Evolutionary conservation across 2,329 filamentous ascomycete species (phyloP).

Genomic region (Ophiobolus disseminans): DNA sequence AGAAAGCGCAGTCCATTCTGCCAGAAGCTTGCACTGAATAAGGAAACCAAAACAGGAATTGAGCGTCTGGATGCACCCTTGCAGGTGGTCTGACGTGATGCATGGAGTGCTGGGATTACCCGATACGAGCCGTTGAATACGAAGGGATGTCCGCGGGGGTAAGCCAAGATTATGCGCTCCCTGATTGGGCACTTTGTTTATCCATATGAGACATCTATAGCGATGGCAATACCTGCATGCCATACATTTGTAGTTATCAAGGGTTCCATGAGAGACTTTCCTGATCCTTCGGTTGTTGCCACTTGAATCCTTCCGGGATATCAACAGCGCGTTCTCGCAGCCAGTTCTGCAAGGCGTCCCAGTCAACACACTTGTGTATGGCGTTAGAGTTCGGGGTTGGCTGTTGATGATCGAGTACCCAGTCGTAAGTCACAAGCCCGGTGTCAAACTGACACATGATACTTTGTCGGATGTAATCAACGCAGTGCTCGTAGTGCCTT

Average conservation of each 20-base stretch:
- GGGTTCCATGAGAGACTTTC: conserved; percentile 4
- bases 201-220: no score
- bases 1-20: conserved; percentile 3
- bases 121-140: no score
- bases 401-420: conserved; percentile 20
- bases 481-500: conserved; percentile 18
- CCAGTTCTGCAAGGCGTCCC: conserved; percentile 1
- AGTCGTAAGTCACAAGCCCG: conserved; percentile 16
- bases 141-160: no score
- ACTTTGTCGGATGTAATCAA: conserved; percentile 24
- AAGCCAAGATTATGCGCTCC: no score
- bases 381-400: conserved; percentile 11
- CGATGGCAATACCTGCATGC: background rate
- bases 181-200: no score
- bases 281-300: conserved; percentile 1
- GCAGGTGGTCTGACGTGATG: background rate
- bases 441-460: conserved; percentile 28
- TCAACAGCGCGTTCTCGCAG: background rate
- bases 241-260: no score
- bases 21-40: conserved; percentile 1
- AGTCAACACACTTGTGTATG: conserved; percentile 2
- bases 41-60: background rate
- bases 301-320: background rate
- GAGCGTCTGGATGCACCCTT: background rate
- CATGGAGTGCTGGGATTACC: no score